Base-by-base conservation (phyloP, 768 basidiomycete genomes). In the Naematelia encephala region DNA sequence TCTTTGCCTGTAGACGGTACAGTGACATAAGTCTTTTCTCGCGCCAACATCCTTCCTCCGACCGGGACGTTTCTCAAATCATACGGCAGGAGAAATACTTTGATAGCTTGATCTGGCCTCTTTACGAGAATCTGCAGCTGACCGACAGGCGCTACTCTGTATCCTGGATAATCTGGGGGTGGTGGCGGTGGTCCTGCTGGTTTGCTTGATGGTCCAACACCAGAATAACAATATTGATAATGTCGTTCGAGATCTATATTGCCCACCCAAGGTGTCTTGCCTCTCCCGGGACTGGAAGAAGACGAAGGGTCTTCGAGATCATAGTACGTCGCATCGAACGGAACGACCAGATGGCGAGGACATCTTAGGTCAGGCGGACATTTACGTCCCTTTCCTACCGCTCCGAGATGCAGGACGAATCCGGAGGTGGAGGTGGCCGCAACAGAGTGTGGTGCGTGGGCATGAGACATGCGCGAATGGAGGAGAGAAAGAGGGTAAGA, bases 401-500 rank as follows among this genome's bases (percentile, higher is more conserved):
- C 39, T 1, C 63, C 64, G 14, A 77, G 55, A 25, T 63, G 61
- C 11, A 77, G 51, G 0, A 67, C 61, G 59, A 77, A 77, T 3
- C 57, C 62, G 2, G 54, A 42, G 2, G 53, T 50, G 1, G 66
- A 60, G n/a, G 63, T 53, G 2, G 63, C 57, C 5, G 63, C 49
- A 2, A 71, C 51, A 25, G 57, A 60, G 51, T 74, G 75, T 1
- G 70, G 62, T 11, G 57, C 57, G 54, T 75, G 71, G 0, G 75
- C 74, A 30, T 67, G 65, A 4, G 73, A 75, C 75, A 77, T 77
- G 3, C 75, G 61, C 2, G 73, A 73, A 42, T 73, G 72, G 5
- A 77, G 69, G 5, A 77, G 57, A n/a, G 72, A 74, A 52, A 77
- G 73, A 13, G 70, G 72, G 50, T 75, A 77, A 19, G 73, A 74